These are phyloP conservation scores for Pyropia yezoensis DNA, from an alignment of 23 red algal species.

Conservation along the genomic window DNA sequence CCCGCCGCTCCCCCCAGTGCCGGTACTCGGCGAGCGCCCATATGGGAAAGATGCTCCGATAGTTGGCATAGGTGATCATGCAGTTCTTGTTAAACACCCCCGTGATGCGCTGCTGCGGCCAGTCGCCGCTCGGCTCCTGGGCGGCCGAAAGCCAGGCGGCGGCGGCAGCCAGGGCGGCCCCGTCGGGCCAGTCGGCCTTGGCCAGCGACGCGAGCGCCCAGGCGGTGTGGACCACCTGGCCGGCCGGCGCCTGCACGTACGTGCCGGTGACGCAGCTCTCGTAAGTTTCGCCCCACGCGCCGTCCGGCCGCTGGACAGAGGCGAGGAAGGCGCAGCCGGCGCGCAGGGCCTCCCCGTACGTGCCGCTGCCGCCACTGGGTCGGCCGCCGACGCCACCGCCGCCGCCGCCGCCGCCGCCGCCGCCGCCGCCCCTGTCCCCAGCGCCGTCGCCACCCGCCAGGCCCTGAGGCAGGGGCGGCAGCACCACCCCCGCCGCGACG, in stretches of 20 bases:
- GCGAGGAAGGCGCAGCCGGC: slow-evolving; percentile 76
- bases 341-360: slow-evolving; percentile 37
- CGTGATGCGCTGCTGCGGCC: slow-evolving; percentile 92
- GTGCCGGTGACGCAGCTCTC: slow-evolving; percentile 46
- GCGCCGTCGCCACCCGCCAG: no score
- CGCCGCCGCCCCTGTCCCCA: slow-evolving; percentile 5
- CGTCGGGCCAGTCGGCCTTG: slow-evolving; percentile 57
- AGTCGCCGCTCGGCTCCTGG: slow-evolving; percentile 71
- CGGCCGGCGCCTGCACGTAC: slow-evolving; percentile 50
- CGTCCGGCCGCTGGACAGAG: slow-evolving; percentile 67
- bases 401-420: slow-evolving; percentile 57
- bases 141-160: slow-evolving; percentile 46
- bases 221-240: slow-evolving; percentile 86
- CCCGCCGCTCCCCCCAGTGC: background rate
- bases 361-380: slow-evolving; percentile 69
- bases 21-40: slow-evolving; percentile 85
- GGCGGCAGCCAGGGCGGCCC: slow-evolving; percentile 28
- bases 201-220: slow-evolving; percentile 70
- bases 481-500: slow-evolving; percentile 51
- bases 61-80: slow-evolving; percentile 98
- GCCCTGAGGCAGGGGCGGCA: slow-evolving; percentile 9
- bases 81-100: slow-evolving; percentile 98
- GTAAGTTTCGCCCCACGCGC: slow-evolving; percentile 89
- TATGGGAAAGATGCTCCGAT: slow-evolving; percentile 81
- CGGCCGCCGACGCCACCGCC: slow-evolving; percentile 54